Percentiles rank a stretch among this genome's conserved stretches.
Conservation (phyloP, 306 rosid genomes). For the Macrotyloma uniflorum region DNA sequence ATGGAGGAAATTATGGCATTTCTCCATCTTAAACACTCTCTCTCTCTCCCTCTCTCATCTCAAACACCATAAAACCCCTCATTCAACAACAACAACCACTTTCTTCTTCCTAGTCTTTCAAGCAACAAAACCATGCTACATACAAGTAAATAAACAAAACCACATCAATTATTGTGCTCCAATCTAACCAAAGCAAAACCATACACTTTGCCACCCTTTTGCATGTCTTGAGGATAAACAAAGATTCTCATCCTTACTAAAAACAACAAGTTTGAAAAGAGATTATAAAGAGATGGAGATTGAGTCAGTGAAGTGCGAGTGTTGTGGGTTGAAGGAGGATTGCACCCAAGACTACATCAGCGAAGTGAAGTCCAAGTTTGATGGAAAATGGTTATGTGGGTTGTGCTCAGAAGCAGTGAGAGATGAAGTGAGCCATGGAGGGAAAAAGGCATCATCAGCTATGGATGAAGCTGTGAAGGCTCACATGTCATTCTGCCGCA, state of each 20-base stretch:
- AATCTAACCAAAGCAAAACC: conserved; percentile 49
- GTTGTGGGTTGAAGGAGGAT: conserved; percentile 95
- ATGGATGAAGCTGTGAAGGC: conserved; percentile 95
- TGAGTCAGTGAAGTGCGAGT: conserved; percentile 89
- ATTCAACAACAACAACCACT: conserved; percentile 39
- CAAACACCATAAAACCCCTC: conserved; percentile 46
- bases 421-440: conserved; percentile 71
- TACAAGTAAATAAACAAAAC: conserved; percentile 39
- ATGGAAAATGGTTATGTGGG: conserved; percentile 97
- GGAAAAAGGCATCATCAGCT: conserved; percentile 55
- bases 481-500: conserved; percentile 96
- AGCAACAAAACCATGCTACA: conserved; percentile 43
- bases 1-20: conserved; percentile 95
- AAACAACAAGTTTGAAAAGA: background rate
- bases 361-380: conserved; percentile 73
- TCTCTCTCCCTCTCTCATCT: conserved; percentile 41
- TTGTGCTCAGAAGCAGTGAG: conserved; percentile 97
- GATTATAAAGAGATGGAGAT: conserved; percentile 63
- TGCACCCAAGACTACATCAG: conserved; percentile 86
- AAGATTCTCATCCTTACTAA: conserved; percentile 1
- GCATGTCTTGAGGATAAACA: conserved; percentile 32
- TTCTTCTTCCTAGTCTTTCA: conserved; percentile 46
- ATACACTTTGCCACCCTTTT: background rate
- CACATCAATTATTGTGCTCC: conserved; percentile 51
- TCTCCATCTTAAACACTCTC: conserved; percentile 20